Base-by-base conservation (phyloP, 108 stramenopile species). In the Conticribra guillardii region DNA sequence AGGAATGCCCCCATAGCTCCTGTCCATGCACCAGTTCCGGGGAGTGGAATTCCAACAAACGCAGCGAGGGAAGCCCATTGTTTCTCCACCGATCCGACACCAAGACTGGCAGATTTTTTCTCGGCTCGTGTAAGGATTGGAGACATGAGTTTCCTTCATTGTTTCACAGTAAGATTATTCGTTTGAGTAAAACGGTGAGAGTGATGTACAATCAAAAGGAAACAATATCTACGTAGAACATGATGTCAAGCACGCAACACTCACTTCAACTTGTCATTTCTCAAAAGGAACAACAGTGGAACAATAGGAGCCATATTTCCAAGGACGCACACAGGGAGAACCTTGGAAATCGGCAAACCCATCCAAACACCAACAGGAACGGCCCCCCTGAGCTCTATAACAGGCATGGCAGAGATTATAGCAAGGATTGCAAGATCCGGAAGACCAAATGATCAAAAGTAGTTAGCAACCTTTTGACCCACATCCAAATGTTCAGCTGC, bases 11-110 rank as follows among this genome's bases (percentile, higher is more conserved):
- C 94, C 94, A 97, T 95, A 19, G 97, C 97, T 27, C 97, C 97
- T 18, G 97, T 98, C 97, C 97, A 98, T 17, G 97, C 97, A 28
- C 97, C 97, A 26, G 97, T 98, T 73, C 97, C 97, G 3, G 97
- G 97, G 15, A 98, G 81, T 22, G 97, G 97, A 73, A 98, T 92
- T 49, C 97, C 97, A 18, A 98, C 97, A 78, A 98, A 98, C 27
- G 92, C 86, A 26, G 96, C 96, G 18, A 98, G 70, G 18, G 96
- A 94, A 26, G 89, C 88, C 91, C 94, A 95, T 55, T 95, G 91
- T 53, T 90, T 87, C 57, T 91, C 81, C 41, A 88, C 46, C 9
- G 88, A 89, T 37, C 92, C 89, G 2, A 94, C 87, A 45, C 92
- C 92, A 53, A 94, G 70, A 64, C 77, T 81, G 32, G 86, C 71